Percentiles rank a stretch among this genome's conserved stretches.
phyloP scores from a whole-genome alignment of 2,329 filamentous ascomycete species.

The Corynespora cassiicola region DNA sequence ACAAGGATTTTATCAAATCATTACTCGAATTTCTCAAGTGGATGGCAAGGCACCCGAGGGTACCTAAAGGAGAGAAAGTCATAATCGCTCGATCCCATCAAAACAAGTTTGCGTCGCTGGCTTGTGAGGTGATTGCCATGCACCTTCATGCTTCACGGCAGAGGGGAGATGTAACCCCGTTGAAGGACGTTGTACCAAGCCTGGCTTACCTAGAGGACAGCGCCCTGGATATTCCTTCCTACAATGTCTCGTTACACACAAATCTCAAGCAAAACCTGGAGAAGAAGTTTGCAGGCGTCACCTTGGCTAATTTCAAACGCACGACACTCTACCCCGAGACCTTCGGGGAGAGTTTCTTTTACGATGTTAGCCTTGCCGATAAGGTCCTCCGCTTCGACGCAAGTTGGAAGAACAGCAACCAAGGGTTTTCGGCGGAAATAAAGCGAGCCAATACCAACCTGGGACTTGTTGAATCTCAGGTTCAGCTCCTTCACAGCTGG shows the following conservation, averaged over 20 bases:
- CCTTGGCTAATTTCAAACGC: slow-evolving; percentile 80
- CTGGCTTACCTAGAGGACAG: slow-evolving; percentile 81
- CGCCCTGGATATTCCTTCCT: slow-evolving; percentile 78
- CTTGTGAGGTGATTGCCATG: slow-evolving; percentile 89
- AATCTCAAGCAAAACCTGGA: slow-evolving; percentile 88
- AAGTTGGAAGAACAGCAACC: slow-evolving; percentile 69
- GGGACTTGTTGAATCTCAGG: slow-evolving; percentile 89
- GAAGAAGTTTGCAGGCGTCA: slow-evolving; percentile 75
- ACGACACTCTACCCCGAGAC: slow-evolving; percentile 70
- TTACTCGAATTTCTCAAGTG: slow-evolving; percentile 73
- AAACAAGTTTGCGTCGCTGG: slow-evolving; percentile 72
- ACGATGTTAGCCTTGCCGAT: slow-evolving; percentile 77
- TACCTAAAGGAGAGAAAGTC: slow-evolving; percentile 28
- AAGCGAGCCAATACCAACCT: slow-evolving; percentile 87
- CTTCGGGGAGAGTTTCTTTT: slow-evolving; percentile 82
- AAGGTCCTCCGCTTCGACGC: slow-evolving; percentile 78
- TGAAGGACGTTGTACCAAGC: slow-evolving; percentile 75
- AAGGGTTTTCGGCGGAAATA: slow-evolving; percentile 84
- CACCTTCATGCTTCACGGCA: slow-evolving; percentile 87
- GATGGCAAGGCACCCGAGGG: slow-evolving; percentile 34
- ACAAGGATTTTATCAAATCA: slow-evolving; percentile 74
- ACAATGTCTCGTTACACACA: slow-evolving; percentile 85
- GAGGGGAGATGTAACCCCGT: slow-evolving; percentile 70
- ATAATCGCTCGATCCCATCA: slow-evolving; percentile 44
- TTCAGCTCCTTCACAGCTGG: slow-evolving; percentile 86